Percentiles rank a stretch among this genome's conserved stretches.
These are phyloP conservation scores for Ustilago bromivora DNA, from an alignment of 1,284 basidiomycete species.

Conservation along the genomic window DNA sequence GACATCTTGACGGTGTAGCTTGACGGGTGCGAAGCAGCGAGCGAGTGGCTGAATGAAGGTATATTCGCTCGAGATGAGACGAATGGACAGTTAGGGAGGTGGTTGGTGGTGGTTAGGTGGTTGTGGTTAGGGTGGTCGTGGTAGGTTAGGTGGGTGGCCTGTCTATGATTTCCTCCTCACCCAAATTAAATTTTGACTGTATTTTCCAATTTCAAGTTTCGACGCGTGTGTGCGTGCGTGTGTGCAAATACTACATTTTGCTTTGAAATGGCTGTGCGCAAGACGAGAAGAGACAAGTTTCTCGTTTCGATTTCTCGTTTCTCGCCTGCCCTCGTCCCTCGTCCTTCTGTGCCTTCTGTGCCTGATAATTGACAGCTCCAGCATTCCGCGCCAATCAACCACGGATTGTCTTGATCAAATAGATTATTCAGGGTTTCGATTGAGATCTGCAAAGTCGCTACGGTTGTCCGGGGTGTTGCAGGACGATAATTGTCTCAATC, in stretches of 20 bases:
- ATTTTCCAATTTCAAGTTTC: neutral
- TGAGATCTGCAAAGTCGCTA: neutral
- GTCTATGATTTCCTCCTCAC: no score
- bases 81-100: neutral
- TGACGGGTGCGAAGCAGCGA: neutral
- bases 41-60: constrained; percentile 1
- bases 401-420: neutral
- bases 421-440: constrained; percentile 4
- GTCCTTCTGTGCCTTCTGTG: neutral
- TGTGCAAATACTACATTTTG: neutral
- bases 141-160: no score
- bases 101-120: constrained; percentile 1
- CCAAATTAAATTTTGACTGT: neutral
- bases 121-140: no score
- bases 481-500: neutral
- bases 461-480: constrained; percentile 11
- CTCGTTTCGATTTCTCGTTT: neutral
- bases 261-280: neutral
- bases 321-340: neutral
- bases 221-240: constrained; percentile 5
- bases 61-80: constrained; percentile 16
- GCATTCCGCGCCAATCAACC: neutral
- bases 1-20: constrained; percentile 37
- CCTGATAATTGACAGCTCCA: neutral
- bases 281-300: neutral